Base-by-base conservation (phyloP, 1,284 basidiomycete genomes). In the Exobasidium rhododendri region DNA sequence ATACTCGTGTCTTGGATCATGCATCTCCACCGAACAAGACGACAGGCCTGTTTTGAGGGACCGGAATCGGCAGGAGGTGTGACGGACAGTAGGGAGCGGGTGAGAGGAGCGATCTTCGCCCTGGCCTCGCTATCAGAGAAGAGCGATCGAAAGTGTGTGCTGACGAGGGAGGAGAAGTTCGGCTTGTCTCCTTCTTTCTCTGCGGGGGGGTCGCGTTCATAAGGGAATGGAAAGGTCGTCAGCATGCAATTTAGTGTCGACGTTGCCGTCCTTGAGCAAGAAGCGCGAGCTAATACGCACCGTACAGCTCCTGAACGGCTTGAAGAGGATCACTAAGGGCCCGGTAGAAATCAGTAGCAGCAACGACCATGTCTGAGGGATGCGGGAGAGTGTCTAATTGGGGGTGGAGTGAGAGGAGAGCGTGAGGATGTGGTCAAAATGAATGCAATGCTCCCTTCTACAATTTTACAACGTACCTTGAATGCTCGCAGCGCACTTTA, bases 1-100 rank as follows among this genome's bases (percentile, higher is more conserved):
- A 49, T 4, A 44, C 20, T 31, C 20, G 57, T 58, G 40, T 58
- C 57, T 47, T 58, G 57, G 40, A 58, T 30, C 57, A 58, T 58
- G 26, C 57, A 58, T 30, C 57, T 14, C 57, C 57, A 58, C 3
- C 57, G 44, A 20, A 58, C 55, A 2, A 61, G 20, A 20, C 30
- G 20, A 35, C 13, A 17, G 17, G 29, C 14, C 30, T 4, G 52
- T 14, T 11, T 55, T n/a, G 52, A 55, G 4, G 52, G 29, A 32
- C 47, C 29, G 35, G 10, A 10, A 7, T 40, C 35, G 17, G 35
- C 35, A 40, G 35, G 35, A 10, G 35, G 35, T 40, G 35, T 40
- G 17, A 40, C 47, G 7, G 10, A 7, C 7, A 50, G 47, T 26
- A 50, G 14, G 7, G 22, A 26, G 7, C 47, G 24, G 22, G 47